phyloP scores from a whole-genome alignment of 2,329 filamentous ascomycete species.

The Magnaporthiopsis rhizophila region DNA sequence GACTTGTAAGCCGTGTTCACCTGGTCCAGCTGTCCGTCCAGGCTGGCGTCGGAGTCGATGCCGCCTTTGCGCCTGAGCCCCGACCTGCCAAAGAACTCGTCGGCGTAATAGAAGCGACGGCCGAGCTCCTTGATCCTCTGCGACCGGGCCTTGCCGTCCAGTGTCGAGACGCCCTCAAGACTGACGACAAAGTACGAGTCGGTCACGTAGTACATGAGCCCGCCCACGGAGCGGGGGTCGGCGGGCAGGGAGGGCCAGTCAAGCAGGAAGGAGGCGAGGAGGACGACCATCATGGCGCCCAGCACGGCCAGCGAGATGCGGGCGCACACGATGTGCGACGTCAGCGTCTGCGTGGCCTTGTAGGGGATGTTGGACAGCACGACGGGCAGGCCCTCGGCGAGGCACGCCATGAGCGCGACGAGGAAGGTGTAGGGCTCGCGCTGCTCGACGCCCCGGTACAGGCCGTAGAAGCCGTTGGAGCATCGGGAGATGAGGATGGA shows the following conservation, averaged over 20 bases:
- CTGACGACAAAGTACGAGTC: slow-evolving; percentile 19
- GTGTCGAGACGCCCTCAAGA: slow-evolving; percentile 17
- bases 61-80: slow-evolving; percentile 15
- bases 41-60: slow-evolving; percentile 17
- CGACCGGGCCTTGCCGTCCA: slow-evolving; percentile 20
- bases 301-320: slow-evolving; percentile 31
- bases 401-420: slow-evolving; percentile 32
- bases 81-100: slow-evolving; percentile 17
- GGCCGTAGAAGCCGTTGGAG: slow-evolving; percentile 36
- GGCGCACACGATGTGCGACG: slow-evolving; percentile 31
- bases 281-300: slow-evolving; percentile 31
- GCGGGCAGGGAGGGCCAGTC: slow-evolving; percentile 36
- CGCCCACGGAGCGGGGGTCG: slow-evolving; percentile 37
- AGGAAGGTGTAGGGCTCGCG: slow-evolving; percentile 31
- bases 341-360: slow-evolving; percentile 30
- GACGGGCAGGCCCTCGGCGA: slow-evolving; percentile 42
- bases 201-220: slow-evolving; percentile 35
- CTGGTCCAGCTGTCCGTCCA: neutral
- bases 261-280: slow-evolving; percentile 32
- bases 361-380: slow-evolving; percentile 41
- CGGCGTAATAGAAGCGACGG: slow-evolving; percentile 23
- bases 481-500: slow-evolving; percentile 31
- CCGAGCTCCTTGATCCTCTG: slow-evolving; percentile 18
- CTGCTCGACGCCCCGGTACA: slow-evolving; percentile 27
- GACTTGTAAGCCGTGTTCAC: neutral